Evolutionary conservation across 129 eudicot genomes (phyloP).

Genomic region (Kitagawia praeruptora): DNA sequence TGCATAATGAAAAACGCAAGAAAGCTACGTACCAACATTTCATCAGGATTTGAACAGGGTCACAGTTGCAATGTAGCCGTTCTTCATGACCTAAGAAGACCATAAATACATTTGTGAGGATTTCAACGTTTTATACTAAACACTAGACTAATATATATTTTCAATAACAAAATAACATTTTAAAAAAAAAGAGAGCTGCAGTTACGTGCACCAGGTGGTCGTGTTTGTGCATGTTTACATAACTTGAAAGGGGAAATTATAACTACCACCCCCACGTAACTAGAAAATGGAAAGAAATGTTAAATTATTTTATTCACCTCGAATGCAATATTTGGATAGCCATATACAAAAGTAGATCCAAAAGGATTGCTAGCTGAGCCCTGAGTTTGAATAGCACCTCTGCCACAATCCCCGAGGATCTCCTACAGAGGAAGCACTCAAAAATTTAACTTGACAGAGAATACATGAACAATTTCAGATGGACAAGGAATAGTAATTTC

Average conservation of each 20-base stretch:
- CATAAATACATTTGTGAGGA: slow-evolving; percentile 8
- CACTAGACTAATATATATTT: background rate
- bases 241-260: background rate
- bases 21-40: slow-evolving; percentile 17
- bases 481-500: background rate
- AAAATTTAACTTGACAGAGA: background rate
- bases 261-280: background rate
- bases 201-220: background rate
- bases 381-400: slow-evolving; percentile 90
- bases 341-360: slow-evolving; percentile 93
- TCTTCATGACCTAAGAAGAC: slow-evolving; percentile 77
- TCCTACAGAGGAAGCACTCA: slow-evolving; percentile 30
- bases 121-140: background rate
- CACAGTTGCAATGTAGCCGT: slow-evolving; percentile 85
- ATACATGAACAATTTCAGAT: background rate
- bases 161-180: no score
- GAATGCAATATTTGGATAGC: slow-evolving; percentile 89
- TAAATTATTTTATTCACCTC: slow-evolving; percentile 41
- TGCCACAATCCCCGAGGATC: slow-evolving; percentile 89
- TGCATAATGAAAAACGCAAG: background rate
- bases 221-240: background rate
- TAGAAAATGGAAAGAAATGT: background rate
- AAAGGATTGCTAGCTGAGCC: slow-evolving; percentile 91
- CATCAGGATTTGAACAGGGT: slow-evolving; percentile 74
- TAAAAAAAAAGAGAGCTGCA: background rate